A percentile compares a stretch with the other conserved stretches of the same genome.
Evolutionary conservation across 495 filamentous ascomycete genomes (phyloP).

Genomic region (Penicillium longicatenatum): DNA sequence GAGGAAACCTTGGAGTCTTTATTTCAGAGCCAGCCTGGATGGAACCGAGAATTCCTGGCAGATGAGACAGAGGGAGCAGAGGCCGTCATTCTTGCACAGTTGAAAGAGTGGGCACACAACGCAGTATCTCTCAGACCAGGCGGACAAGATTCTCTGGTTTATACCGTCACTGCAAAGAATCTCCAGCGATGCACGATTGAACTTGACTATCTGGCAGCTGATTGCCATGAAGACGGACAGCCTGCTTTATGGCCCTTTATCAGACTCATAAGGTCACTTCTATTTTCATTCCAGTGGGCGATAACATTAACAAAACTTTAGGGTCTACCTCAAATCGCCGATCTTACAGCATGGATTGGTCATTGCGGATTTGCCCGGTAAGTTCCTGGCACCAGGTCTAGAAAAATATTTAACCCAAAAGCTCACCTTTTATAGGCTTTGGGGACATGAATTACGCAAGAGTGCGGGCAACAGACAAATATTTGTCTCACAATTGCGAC

Average conservation of each 20-base stretch:
- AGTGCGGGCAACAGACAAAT: conserved; percentile 27
- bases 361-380: conserved; percentile 39
- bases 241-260: conserved; percentile 37
- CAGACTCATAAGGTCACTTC: conserved; percentile 31
- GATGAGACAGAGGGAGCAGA: background rate
- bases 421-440: conserved; percentile 16
- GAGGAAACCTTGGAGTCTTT: conserved; percentile 25
- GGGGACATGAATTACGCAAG: conserved; percentile 35
- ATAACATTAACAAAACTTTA: conserved; percentile 1
- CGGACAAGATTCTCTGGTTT: background rate
- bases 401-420: background rate
- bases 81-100: background rate
- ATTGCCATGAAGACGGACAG: background rate
- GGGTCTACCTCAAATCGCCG: conserved; percentile 34
- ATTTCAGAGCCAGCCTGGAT: conserved; percentile 12
- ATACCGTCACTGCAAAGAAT: too few relatives aligned
- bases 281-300: too few relatives aligned
- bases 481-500: conserved; percentile 28
- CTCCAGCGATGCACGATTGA: conserved; percentile 14
- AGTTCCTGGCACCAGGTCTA: background rate
- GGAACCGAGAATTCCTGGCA: background rate
- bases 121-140: background rate
- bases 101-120: background rate
- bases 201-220: conserved; percentile 24
- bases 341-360: conserved; percentile 32